phyloP scores from a whole-genome alignment of 164 flowering plant species.

The Litsea cubeba region DNA sequence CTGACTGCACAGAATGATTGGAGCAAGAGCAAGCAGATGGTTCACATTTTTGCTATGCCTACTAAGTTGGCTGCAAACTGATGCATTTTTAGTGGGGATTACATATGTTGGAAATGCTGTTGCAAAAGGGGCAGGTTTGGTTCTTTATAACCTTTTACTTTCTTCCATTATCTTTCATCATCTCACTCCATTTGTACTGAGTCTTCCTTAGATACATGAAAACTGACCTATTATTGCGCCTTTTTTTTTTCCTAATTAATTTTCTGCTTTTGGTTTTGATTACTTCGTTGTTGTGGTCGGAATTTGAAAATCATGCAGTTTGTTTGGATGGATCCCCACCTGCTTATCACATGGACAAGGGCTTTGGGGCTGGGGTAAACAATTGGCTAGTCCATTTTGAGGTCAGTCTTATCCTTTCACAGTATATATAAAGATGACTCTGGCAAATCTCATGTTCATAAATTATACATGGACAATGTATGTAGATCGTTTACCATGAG shows the following conservation, averaged over 20 bases:
- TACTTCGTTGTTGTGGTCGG: background rate
- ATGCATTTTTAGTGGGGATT: conserved; percentile 7
- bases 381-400: conserved; percentile 20
- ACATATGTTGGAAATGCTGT: conserved; percentile 10
- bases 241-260: background rate
- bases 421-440: too few species aligned
- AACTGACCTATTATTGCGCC: background rate
- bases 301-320: conserved; percentile 13
- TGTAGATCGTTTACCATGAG: background rate
- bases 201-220: background rate
- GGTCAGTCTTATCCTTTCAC: conserved; percentile 8
- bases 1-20: conserved; percentile 3
- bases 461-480: background rate
- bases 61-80: background rate
- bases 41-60: conserved; percentile 4
- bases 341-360: conserved; percentile 20
- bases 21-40: background rate
- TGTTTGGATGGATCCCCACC: conserved; percentile 30
- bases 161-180: background rate
- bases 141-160: background rate
- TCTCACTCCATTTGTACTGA: background rate
- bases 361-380: conserved; percentile 17
- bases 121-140: conserved; percentile 13
- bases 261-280: background rate
- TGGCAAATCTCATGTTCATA: background rate